Evolutionary conservation across 768 basidiomycete genomes (phyloP), one percentile per base, ranked within the genome.

Genomic region (Kwoniella bestiolae): DNA sequence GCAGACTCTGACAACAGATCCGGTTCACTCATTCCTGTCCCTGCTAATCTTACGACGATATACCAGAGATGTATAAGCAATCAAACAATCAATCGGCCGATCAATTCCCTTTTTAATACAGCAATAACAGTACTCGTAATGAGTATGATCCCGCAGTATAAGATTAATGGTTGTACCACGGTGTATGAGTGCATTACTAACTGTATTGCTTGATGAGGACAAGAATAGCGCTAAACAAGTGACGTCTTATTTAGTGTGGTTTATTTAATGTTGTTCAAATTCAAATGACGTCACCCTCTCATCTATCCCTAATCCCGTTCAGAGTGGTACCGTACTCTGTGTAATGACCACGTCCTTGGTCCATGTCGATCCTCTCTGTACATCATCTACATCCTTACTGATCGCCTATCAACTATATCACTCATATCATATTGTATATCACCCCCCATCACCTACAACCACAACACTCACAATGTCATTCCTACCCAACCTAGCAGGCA

Each of bases 401-500:
- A 25, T 52, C 50, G 21, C 14, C 7, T 28, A 52, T 7, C 47
- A 11, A 18, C 8, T 23, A 7, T 49, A 18, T 49, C 25, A 7
- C 21, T 11, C 47, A 18, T 23, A 49, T 49, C 47, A 49, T 49
- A 11, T 7, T 11, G 6, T 49, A 18, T 28, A 49, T 21, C 26
- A 49, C 11, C 12, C 47, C 47, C 8, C 14, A 12, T 14, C 29
- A n/a, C 41, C 29, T 14, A 3, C 32, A 38, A 5, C 8, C 35
- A 18, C 3, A n/a, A 21, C 38, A 18, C 31, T 38, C 56, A 35
- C 50, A 8, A 65, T 65, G 63, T 65, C 63, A 5, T 41, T 56
- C 46, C 44, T 65, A 32, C 55, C 63, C 14, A 46, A 65, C 25
- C 31, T 46, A 21, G 49, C 60, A n/a, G 47, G 56, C 21, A 58